These are phyloP conservation scores for Russula sp. DNA, from an alignment of 768 basidiomycete species.

Conservation along the genomic window DNA sequence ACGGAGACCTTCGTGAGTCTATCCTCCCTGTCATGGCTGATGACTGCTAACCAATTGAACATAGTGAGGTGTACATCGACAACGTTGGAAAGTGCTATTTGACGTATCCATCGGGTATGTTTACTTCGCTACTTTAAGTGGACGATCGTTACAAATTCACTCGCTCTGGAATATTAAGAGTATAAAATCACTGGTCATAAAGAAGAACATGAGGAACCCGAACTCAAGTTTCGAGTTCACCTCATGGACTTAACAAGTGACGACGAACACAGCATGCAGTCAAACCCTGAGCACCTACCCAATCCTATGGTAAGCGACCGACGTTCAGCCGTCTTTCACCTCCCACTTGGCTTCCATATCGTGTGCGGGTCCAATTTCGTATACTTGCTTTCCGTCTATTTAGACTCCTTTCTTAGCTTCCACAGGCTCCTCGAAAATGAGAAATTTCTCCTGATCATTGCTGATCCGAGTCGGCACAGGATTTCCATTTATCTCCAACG, in stretches of 20 bases:
- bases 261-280: slow-evolving; percentile 1
- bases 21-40: not conserved
- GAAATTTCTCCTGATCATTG: no score
- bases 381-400: not conserved
- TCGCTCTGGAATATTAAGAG: not conserved
- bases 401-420: slow-evolving; percentile 1
- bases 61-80: not conserved
- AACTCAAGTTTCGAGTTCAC: not conserved
- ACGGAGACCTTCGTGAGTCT: not conserved
- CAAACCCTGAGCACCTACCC: slow-evolving; percentile 1
- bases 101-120: not conserved
- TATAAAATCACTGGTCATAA: not conserved
- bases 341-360: slow-evolving; percentile 2
- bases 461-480: no score
- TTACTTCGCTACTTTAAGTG: not conserved
- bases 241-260: slow-evolving; percentile 4
- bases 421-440: not conserved
- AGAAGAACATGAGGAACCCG: not conserved
- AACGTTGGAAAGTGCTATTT: no score
- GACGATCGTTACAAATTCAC: not conserved
- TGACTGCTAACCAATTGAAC: not conserved
- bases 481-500: no score
- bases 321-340: not conserved
- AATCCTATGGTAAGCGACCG: not conserved
- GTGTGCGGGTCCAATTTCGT: not conserved